Evolutionary conservation across 1,284 basidiomycete genomes (phyloP).

Genomic region (Microstroma glucosiphilum): DNA sequence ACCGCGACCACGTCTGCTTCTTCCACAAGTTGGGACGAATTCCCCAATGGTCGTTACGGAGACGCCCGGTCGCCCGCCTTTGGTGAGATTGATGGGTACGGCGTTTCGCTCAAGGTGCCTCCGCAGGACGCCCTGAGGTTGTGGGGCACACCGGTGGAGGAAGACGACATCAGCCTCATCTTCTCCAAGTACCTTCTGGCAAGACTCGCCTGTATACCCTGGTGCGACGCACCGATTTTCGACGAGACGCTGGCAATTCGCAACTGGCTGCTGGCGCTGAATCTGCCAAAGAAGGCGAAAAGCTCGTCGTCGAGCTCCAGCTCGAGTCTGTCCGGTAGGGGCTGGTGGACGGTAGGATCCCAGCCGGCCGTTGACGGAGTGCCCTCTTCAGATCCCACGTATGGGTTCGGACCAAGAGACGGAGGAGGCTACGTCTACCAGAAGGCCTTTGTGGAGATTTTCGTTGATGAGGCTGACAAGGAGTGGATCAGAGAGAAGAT

Average conservation of each 20-base stretch:
- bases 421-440: constrained; percentile 80
- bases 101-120: constrained; percentile 47
- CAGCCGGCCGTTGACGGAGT: constrained; percentile 61
- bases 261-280: constrained; percentile 70
- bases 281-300: constrained; percentile 11
- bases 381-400: constrained; percentile 55
- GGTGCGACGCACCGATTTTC: constrained; percentile 78
- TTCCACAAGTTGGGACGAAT: constrained; percentile 40
- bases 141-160: constrained; percentile 72
- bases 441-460: constrained; percentile 96
- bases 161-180: constrained; percentile 68
- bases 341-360: constrained; percentile 91
- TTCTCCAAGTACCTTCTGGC: constrained; percentile 72
- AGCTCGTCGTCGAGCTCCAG: no score
- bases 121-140: constrained; percentile 63
- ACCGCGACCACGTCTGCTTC: constrained; percentile 15
- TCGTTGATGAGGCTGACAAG: constrained; percentile 65
- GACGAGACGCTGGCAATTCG: constrained; percentile 79
- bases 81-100: constrained; percentile 49
- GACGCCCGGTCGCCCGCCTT: constrained; percentile 47
- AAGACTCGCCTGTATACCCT: constrained; percentile 70
- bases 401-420: constrained; percentile 86
- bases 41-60: constrained; percentile 48
- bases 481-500: constrained; percentile 62
- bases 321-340: constrained; percentile 16